Conservation (phyloP, 805 yeast species). For the Ogataea henricii region DNA sequence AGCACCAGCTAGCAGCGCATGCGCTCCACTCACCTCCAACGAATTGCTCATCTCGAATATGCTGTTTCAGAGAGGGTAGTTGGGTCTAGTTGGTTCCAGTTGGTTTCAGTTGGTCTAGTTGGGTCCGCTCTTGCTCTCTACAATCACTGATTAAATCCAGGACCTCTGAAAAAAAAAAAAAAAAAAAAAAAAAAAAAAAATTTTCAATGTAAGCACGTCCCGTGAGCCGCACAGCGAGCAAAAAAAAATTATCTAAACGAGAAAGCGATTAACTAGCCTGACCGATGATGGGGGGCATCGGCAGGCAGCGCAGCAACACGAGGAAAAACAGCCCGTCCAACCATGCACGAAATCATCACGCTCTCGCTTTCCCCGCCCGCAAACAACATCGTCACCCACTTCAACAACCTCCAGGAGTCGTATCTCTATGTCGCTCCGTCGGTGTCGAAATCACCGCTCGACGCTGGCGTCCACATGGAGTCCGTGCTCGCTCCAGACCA, state of each 20-base stretch:
- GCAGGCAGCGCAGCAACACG: too few species aligned
- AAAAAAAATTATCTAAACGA: not conserved
- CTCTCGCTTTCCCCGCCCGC: constrained; percentile 72
- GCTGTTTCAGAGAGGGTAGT: too few species aligned
- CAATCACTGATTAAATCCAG: not conserved
- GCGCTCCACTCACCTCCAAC: constrained; percentile 13
- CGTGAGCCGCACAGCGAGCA: constrained; percentile 12
- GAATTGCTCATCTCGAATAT: constrained; percentile 21
- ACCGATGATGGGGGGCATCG: not conserved
- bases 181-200: constrained; percentile 12
- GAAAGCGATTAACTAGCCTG: not conserved
- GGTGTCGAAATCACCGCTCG: constrained; percentile 32
- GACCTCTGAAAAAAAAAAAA: not conserved
- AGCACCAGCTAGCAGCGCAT: too few species aligned
- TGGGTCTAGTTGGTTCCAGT: not conserved
- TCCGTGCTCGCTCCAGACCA: constrained; percentile 41
- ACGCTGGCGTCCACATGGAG: constrained; percentile 50
- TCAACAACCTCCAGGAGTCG: constrained; percentile 77
- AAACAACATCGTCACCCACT: constrained; percentile 76
- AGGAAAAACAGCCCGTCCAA: not conserved
- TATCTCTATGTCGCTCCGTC: constrained; percentile 54
- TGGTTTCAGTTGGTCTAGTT: not conserved
- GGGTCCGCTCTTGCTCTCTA: not conserved
- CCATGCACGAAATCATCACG: constrained; percentile 75
- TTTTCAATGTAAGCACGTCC: constrained; percentile 2